A percentile compares a stretch with the other conserved stretches of the same genome.
These are phyloP conservation scores for Coccomyxa sp. DNA, from an alignment of 139 green algal genomes.

Conservation along the genomic window DNA sequence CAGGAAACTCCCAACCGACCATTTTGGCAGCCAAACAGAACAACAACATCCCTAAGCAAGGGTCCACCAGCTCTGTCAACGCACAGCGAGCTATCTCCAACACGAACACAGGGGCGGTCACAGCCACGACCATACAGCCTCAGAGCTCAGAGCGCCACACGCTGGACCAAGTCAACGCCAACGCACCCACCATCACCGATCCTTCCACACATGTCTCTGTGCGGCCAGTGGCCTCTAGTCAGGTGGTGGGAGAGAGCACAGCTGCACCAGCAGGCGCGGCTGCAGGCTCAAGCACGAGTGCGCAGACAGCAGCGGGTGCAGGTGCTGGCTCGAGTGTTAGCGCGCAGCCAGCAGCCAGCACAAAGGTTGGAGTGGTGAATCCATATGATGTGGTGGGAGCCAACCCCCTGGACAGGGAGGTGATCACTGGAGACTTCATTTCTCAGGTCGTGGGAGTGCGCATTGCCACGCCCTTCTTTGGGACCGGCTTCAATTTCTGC, in stretches of 20 bases:
- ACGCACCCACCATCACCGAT: not conserved
- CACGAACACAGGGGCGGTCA: too few relatives aligned
- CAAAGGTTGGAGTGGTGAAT: too few relatives aligned
- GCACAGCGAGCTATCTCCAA: too few relatives aligned
- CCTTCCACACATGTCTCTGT: not conserved
- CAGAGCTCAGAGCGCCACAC: not conserved
- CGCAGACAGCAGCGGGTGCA: not conserved
- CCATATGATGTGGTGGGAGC: too few relatives aligned
- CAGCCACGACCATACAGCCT: not conserved
- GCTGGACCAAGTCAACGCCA: not conserved
- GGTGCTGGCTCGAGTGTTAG: not conserved
- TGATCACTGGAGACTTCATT: not conserved
- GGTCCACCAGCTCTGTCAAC: too few relatives aligned
- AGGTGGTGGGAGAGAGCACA: not conserved
- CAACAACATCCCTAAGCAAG: too few relatives aligned
- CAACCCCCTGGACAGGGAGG: not conserved
- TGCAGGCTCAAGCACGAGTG: not conserved
- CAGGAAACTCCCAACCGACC: too few relatives aligned
- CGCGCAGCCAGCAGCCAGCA: too few relatives aligned
- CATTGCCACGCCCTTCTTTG: constrained; percentile 5
- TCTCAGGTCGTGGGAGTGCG: not conserved
- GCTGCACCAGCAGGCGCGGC: not conserved
- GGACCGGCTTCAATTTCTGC: constrained; percentile 9
- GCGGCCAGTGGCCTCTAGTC: not conserved
- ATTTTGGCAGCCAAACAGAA: too few relatives aligned